Evolutionary conservation across 2,329 filamentous ascomycete species (phyloP).

Genomic region (Penicillium sp.): DNA sequence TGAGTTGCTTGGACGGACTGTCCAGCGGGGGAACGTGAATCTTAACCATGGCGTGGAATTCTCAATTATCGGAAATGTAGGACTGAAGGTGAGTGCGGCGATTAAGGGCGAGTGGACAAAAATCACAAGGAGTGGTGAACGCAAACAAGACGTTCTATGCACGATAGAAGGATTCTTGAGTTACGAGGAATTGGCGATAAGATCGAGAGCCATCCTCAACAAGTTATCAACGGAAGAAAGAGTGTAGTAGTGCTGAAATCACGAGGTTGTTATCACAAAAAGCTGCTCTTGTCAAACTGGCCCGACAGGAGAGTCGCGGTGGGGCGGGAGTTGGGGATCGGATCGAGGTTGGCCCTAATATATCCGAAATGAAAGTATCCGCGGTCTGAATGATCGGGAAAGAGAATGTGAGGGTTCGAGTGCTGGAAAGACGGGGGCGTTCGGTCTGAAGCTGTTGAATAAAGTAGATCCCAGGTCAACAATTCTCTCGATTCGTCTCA

Average conservation of each 20-base stretch:
- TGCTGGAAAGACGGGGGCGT: neutral
- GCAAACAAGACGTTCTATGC: neutral
- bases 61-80: neutral
- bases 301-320: neutral
- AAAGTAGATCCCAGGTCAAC: neutral
- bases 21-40: conserved; percentile 34
- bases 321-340: neutral
- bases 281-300: neutral
- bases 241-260: neutral
- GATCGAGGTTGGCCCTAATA: neutral
- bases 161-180: neutral
- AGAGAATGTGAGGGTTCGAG: neutral
- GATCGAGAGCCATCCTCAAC: neutral
- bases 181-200: neutral
- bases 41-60: conserved; percentile 24
- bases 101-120: neutral
- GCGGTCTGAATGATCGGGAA: neutral
- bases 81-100: neutral
- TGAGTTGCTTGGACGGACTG: conserved; percentile 42
- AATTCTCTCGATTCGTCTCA: neutral
- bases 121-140: neutral
- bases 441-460: neutral
- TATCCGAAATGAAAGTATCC: neutral
- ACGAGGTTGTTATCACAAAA: neutral
- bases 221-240: neutral